Evolutionary conservation across 345 rosid genomes (phyloP), one percentile per base, ranked within the genome.

Genomic region (Eutrema japonicum): DNA sequence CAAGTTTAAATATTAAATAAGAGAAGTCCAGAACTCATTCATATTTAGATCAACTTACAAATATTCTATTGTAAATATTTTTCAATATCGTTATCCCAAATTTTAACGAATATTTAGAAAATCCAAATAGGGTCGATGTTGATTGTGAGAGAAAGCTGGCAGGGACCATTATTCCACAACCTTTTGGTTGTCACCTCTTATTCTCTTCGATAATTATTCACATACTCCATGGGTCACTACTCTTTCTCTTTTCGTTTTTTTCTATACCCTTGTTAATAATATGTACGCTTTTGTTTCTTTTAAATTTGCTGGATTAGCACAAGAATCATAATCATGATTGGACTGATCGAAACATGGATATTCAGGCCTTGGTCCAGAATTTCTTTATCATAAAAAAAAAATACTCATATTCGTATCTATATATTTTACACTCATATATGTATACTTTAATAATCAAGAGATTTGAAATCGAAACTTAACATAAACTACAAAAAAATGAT

Each of bases 151-250:
- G 68, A 71, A 71, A 77, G 80, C 80, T 77, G 76, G 80, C 80
- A 71, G 80, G 72, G 80, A 71, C 80, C 80, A 77, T 77, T 64
- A 71, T 71, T 77, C 76, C 80, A 71, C 72, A 71, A 58, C 80
- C 80, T 77, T 77, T 77, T 77, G 72, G 80, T 77, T 77, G 80
- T 71, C 80, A 77, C 42, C 76, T 77, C 76, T 77, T 71, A 64
- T 77, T 77, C 68, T 37, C 76, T 66, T 77, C 56, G 80, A 77
- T 71, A 65, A 70, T 76, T 62, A 68, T 77, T 77, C 76, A 70
- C 52, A 55, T 37, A 47, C 65, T 69, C 75, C 66, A 70, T 77
- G 66, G 71, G 75, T 77, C 75, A 64, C 66, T 75, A 10, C 61
- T 63, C 71, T 75, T 42, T 54, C 58, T 14, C 52, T 63, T 62